These are phyloP conservation scores for Tetragonia tetragonoides DNA, from an alignment of 148 eudicot genomes.

Conservation along the genomic window DNA sequence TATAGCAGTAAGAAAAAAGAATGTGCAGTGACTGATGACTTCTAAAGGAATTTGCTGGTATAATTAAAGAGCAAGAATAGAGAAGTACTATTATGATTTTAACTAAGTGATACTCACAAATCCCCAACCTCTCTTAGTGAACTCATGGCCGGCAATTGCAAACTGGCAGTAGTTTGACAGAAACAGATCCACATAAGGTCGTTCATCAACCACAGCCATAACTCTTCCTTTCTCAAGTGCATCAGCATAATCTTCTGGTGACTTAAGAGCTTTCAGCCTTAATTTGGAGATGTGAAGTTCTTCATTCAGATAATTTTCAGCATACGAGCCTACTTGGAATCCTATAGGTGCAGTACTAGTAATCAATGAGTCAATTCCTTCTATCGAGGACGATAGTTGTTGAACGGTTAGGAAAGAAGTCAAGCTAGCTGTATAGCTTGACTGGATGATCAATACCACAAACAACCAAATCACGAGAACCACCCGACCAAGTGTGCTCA, in stretches of 20 bases:
- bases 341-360: constrained; percentile 58
- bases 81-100: not conserved
- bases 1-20: not conserved
- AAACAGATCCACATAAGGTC: constrained; percentile 68
- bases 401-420: constrained; percentile 85
- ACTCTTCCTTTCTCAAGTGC: constrained; percentile 61
- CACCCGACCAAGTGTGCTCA: constrained; percentile 84
- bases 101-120: constrained; percentile 60
- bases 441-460: constrained; percentile 74
- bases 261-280: constrained; percentile 60
- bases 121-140: constrained; percentile 88
- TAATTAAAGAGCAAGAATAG: not conserved
- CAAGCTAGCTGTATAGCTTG: constrained; percentile 94
- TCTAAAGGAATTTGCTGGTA: not conserved
- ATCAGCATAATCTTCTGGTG: constrained; percentile 64
- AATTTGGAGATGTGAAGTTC: constrained; percentile 67
- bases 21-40: not conserved
- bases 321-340: constrained; percentile 79
- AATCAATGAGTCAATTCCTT: constrained; percentile 74
- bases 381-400: constrained; percentile 63
- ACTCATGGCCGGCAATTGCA: constrained; percentile 63
- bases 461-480: constrained; percentile 86
- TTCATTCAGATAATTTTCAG: constrained; percentile 55
- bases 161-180: constrained; percentile 59
- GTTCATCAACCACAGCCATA: constrained; percentile 89